These are phyloP conservation scores for Capronia americana DNA, from an alignment of 2,329 filamentous ascomycete species.

Conservation along the genomic window DNA sequence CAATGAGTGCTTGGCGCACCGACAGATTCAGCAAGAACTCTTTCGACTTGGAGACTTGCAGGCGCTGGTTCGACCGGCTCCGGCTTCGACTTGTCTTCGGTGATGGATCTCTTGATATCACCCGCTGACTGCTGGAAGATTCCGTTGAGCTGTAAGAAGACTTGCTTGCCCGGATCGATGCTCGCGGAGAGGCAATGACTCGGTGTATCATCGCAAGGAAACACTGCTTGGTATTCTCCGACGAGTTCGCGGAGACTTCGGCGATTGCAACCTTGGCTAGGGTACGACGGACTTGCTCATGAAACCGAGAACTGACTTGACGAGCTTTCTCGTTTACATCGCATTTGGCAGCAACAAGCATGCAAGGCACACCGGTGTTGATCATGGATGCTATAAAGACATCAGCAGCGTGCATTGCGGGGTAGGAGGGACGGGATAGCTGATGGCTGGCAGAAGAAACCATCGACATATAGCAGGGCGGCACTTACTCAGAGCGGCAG, in stretches of 20 bases:
- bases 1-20: slow-evolving; percentile 31
- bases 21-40: slow-evolving; percentile 35
- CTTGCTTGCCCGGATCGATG: slow-evolving; percentile 24
- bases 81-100: slow-evolving; percentile 34
- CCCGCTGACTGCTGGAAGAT: slow-evolving; percentile 19
- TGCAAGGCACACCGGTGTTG: slow-evolving; percentile 61
- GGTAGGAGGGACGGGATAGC: background rate
- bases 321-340: slow-evolving; percentile 74
- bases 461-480: background rate
- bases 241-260: slow-evolving; percentile 72
- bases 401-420: background rate
- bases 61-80: slow-evolving; percentile 32
- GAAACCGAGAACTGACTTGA: slow-evolving; percentile 71
- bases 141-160: slow-evolving; percentile 21
- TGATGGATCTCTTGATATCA: slow-evolving; percentile 28
- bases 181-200: slow-evolving; percentile 68
- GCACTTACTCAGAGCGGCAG: slow-evolving; percentile 76
- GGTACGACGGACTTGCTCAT: slow-evolving; percentile 67
- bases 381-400: slow-evolving; percentile 33
- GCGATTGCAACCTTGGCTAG: slow-evolving; percentile 74
- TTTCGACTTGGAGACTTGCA: slow-evolving; percentile 35
- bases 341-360: slow-evolving; percentile 89
- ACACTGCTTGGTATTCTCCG: slow-evolving; percentile 76
- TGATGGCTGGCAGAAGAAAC: background rate
- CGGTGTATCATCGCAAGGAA: slow-evolving; percentile 76